A percentile compares a stretch with the other conserved stretches of the same genome.
Evolutionary conservation across 2,329 filamentous ascomycete species (phyloP).

Genomic region (Alternaria alternata): DNA sequence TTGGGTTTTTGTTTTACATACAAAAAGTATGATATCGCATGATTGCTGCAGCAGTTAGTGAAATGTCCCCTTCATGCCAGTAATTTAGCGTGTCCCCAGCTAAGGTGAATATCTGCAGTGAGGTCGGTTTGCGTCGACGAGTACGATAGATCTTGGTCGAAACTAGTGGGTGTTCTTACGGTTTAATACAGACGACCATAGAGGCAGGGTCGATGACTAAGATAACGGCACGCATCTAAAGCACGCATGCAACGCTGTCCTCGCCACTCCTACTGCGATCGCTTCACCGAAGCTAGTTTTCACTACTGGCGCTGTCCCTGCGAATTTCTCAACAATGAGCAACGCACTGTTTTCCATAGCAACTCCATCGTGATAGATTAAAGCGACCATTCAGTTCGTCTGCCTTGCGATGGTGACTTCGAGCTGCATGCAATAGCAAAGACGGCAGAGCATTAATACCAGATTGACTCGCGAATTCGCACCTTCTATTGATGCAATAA

Average conservation of each 20-base stretch:
- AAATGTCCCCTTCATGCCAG: neutral
- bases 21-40: neutral
- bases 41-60: neutral
- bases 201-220: neutral
- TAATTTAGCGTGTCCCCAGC: neutral
- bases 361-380: neutral
- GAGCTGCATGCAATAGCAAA: too few relatives aligned
- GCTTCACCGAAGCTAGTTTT: neutral
- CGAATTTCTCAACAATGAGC: neutral
- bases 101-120: neutral
- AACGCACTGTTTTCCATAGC: neutral
- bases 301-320: neutral
- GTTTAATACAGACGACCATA: neutral
- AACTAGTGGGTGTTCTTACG: neutral
- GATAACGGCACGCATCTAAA: neutral
- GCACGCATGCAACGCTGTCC: neutral
- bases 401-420: too few relatives aligned
- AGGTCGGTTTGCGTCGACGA: neutral
- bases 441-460: neutral
- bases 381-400: too few relatives aligned
- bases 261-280: neutral
- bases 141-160: neutral
- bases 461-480: neutral
- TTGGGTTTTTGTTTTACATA: neutral
- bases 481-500: neutral